These are phyloP conservation scores for Myxozyma mucilagina DNA, from an alignment of 805 yeast species.

Conservation along the genomic window DNA sequence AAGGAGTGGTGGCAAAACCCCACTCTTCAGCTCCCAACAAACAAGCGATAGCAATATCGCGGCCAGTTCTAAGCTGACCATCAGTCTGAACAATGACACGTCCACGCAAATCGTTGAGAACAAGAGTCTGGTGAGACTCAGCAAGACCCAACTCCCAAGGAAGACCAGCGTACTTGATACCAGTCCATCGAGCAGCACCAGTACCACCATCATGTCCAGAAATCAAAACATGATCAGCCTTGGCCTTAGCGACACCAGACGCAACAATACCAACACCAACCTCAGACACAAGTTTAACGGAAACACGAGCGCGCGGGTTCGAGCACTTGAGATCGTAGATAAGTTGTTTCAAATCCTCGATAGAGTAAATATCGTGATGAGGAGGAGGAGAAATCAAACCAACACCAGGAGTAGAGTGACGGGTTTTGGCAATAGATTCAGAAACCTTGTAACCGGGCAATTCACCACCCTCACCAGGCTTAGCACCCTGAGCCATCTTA, in stretches of 20 bases:
- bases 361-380: constrained; percentile 96
- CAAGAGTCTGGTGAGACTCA: constrained; percentile 96
- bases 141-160: constrained; percentile 99
- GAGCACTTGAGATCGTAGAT: constrained; percentile 95
- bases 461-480: constrained; percentile 99
- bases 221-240: constrained; percentile 92
- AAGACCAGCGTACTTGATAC: constrained; percentile 94
- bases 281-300: constrained; percentile 94
- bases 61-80: constrained; percentile 95
- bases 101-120: constrained; percentile 92
- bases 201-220: constrained; percentile 99
- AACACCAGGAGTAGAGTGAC: constrained; percentile 96
- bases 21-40: constrained; percentile 97
- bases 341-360: constrained; percentile 95
- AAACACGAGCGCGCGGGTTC: constrained; percentile 94
- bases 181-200: constrained; percentile 98
- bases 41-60: constrained; percentile 95
- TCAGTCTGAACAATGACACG: constrained; percentile 96
- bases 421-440: constrained; percentile 82
- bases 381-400: constrained; percentile 98
- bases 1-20: constrained; percentile 97
- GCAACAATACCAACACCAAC: constrained; percentile 99
- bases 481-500: constrained; percentile 99
- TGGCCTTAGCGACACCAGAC: constrained; percentile 98
- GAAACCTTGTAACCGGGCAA: constrained; percentile 93